Evolutionary conservation across 192 early-diverging fungal species (phyloP), one percentile per base, ranked within the genome.

Genomic region (Chytriomyces sp.): DNA sequence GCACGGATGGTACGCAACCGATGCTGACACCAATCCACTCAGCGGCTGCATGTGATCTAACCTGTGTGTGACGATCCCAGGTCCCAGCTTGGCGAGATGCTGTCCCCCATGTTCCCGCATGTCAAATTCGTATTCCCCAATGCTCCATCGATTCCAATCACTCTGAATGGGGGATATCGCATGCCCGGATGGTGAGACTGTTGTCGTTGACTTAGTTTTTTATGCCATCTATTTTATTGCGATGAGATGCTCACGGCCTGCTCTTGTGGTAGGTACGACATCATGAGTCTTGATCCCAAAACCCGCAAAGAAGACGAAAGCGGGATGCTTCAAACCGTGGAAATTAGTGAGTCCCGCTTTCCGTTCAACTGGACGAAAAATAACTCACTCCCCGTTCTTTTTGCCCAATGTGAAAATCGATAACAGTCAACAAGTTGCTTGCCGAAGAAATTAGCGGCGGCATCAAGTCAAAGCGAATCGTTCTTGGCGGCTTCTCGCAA

Each of bases 401-500:
- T 9, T 18, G 70, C 9, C 3, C 44, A 6, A 43, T 20, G 26
- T 13, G 16, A 24, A n/a, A 69, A 35, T 35, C 35, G 11, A 57
- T 23, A 23, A 63, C 77, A 83, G 86, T 92, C 64, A 84, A 87
- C 72, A 69, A 82, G 59, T 77, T 92, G 24, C 87, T 97, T 18
- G 78, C 86, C 13, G 77, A 88, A 6, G 96, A 99, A 81, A 82
- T 99, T 5, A 91, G 92, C 18, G 62, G 84, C 23, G 91, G 94
- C 5, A 96, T 95, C 64, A 87, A 93, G 3, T 81, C 94, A 6
- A 82, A 91, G 49, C 88, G 94, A 18, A 99, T 99, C 61, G 90
- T 98, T 48, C 59, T 99, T 18, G 96, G 94, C 65, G 97, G 97
- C 0, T 99, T 99, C 74, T 96, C 95, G 24, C 97, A 99, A 82